Conservation (phyloP, 768 basidiomycete species). For the Hygrocybe coccinea region DNA sequence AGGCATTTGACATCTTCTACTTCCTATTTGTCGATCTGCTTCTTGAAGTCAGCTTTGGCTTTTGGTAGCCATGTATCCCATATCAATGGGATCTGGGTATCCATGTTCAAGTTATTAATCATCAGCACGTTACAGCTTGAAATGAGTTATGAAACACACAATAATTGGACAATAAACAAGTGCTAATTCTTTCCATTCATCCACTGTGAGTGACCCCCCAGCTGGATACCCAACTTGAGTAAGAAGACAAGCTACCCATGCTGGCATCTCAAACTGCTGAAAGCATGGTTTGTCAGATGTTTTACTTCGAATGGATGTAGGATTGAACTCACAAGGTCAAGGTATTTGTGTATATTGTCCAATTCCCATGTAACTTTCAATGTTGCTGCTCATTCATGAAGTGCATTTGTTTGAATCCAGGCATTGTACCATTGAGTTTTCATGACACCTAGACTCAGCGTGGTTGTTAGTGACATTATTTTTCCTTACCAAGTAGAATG, state of each 20-base stretch:
- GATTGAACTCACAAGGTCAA: slow-evolving; percentile 8
- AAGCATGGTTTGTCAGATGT: background rate
- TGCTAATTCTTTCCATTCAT: slow-evolving; percentile 30
- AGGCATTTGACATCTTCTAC: background rate
- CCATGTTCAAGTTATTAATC: too few relatives aligned
- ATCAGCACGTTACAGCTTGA: background rate
- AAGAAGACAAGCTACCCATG: slow-evolving; percentile 14
- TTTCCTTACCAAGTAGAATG: slow-evolving; percentile 21
- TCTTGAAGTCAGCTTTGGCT: slow-evolving; percentile 1
- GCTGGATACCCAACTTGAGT: slow-evolving; percentile 28
- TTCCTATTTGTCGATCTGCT: background rate
- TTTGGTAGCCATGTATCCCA: slow-evolving; percentile 19
- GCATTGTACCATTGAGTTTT: slow-evolving; percentile 24
- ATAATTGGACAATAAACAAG: slow-evolving; percentile 27
- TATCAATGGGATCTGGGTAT: slow-evolving; percentile 23
- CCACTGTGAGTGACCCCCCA: slow-evolving; percentile 32
- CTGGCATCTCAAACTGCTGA: slow-evolving; percentile 1
- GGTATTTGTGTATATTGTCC: slow-evolving; percentile 9
- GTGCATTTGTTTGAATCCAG: slow-evolving; percentile 19
- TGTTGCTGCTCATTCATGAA: slow-evolving; percentile 7
- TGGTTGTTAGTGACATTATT: background rate
- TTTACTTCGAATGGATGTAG: background rate
- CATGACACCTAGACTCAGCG: slow-evolving; percentile 15
- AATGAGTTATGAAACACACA: slow-evolving; percentile 14
- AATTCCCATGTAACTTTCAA: slow-evolving; percentile 10